Evolutionary conservation across 2,329 filamentous ascomycete species (phyloP), one percentile per base, ranked within the genome.

Genomic region (Cadophora malorum): DNA sequence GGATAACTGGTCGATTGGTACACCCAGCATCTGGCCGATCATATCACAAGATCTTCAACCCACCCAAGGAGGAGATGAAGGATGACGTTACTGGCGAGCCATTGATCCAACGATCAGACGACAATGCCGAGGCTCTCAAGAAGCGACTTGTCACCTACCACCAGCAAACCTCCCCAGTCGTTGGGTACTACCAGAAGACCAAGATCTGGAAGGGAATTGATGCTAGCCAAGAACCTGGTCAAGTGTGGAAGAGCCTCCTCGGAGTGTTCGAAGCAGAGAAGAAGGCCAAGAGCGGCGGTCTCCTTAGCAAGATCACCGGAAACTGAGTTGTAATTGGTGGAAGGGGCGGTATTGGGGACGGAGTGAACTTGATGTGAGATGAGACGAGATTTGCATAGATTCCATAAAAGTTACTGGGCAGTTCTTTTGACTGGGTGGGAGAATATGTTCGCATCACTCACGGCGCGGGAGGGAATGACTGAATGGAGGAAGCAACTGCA

Each of bases 31-130:
- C 94, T 66, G 96, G 96, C 74, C 94, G 96, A 78, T 94, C 92
- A 75, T 99, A 99, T 86, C 96, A 99, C 89, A 96, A 91, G 83
- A 91, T 96, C 81, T 99, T 99, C 90, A 98, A 97, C 88, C 96
- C 96, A 63, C 96, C 96, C 77, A 97, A 97, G 89, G 83, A 89
- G 76, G 78, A 87, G 73, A 98, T 98, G 96, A 97, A 90, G 80
- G 96, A 99, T 82, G 96, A 99, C 81, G 82, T 97, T 74, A 98
- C 96, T 23, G 96, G 96, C 81, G 96, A 99, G 86, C 94, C 95
- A 60, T 86, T 99, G 74, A 91, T 98, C 77, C 96, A 98, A 86
- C 91, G 96, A 77, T 95, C 92, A 74, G 96, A 99, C 80, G 96
- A 99, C 85, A 99, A 98, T 81, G 94, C 92, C 75, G 95, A 94